Conservation (phyloP, 2,329 filamentous ascomycete species). For the Claviceps sorghi region DNA sequence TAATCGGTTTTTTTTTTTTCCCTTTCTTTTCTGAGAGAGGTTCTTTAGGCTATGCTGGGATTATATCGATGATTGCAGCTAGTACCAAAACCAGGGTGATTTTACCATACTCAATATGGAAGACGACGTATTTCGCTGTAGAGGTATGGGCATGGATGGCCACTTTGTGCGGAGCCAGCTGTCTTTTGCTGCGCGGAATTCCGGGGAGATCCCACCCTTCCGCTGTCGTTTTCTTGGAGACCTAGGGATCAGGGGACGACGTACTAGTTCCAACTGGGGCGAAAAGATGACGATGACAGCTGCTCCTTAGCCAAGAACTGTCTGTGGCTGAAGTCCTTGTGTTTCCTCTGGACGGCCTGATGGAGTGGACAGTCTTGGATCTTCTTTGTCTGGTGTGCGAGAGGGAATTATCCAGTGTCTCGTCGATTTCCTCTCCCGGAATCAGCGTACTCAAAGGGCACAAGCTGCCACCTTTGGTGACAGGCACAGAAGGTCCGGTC, state of each 20-base stretch:
- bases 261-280: not conserved
- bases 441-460: not conserved
- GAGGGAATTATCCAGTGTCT: not conserved
- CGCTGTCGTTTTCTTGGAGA: constrained; percentile 1
- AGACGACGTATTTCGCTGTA: constrained; percentile 2
- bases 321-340: too few species aligned
- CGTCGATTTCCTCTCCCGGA: not conserved
- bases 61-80: constrained; percentile 5
- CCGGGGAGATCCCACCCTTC: constrained; percentile 4
- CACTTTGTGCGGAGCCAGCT: constrained; percentile 4
- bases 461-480: too few species aligned
- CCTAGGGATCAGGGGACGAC: not conserved
- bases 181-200: constrained; percentile 2
- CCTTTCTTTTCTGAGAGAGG: not conserved
- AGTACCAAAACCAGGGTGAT: constrained; percentile 1
- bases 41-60: not conserved
- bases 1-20: constrained; percentile 12
- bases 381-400: not conserved
- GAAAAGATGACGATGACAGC: not conserved
- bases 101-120: constrained; percentile 5
- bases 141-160: constrained; percentile 5
- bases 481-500: not conserved
- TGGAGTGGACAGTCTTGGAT: not conserved
- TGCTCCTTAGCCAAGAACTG: not conserved
- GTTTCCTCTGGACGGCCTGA: not conserved